Conservation (phyloP, 2,329 filamentous ascomycete genomes). For the Aureobasidium namibiae region DNA sequence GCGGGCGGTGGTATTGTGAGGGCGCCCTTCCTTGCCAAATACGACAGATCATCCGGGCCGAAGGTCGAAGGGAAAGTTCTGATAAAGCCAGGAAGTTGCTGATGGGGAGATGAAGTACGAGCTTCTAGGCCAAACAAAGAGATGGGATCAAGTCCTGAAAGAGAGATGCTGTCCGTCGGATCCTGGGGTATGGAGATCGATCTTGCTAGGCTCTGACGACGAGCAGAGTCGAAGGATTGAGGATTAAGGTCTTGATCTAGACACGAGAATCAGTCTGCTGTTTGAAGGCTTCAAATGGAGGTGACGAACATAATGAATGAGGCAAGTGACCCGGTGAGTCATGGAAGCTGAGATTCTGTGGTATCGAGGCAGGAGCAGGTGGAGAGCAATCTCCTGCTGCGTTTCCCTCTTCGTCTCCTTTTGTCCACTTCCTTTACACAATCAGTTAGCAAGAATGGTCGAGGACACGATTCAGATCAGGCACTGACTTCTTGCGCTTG, state of each 20-base stretch:
- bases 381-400: not conserved
- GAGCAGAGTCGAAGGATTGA: not conserved
- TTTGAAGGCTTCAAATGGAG: not conserved
- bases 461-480: not conserved
- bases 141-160: not conserved
- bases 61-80: slow-evolving; percentile 71
- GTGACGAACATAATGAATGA: slow-evolving; percentile 49
- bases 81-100: slow-evolving; percentile 59
- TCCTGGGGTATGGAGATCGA: slow-evolving; percentile 11
- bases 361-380: not conserved
- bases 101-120: slow-evolving; percentile 18
- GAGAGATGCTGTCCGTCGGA: not conserved
- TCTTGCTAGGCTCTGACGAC: slow-evolving; percentile 6
- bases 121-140: slow-evolving; percentile 1
- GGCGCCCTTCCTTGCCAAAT: slow-evolving; percentile 76
- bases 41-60: slow-evolving; percentile 71
- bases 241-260: slow-evolving; percentile 10
- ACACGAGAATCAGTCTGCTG: not conserved
- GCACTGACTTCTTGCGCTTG: slow-evolving; percentile 75
- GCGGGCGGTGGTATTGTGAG: slow-evolving; percentile 62
- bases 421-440: slow-evolving; percentile 27
- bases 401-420: slow-evolving; percentile 13
- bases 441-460: not conserved
- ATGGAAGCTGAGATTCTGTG: slow-evolving; percentile 6
- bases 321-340: slow-evolving; percentile 36